These are phyloP conservation scores for Globisporangium emineosum DNA, from an alignment of 352 stramenopile genomes.

Conservation along the genomic window DNA sequence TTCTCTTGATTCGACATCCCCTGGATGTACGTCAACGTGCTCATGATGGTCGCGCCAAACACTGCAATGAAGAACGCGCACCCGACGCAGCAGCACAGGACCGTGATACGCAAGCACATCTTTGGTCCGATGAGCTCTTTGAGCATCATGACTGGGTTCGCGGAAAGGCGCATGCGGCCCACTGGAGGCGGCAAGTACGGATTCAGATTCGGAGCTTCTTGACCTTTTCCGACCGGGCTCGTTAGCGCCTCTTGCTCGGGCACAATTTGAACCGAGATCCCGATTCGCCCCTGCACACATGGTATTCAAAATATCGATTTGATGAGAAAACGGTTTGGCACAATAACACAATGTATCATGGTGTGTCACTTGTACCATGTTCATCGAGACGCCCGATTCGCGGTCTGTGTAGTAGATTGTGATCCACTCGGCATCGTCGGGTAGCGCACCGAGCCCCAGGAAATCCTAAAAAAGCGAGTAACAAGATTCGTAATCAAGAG, in stretches of 20 bases:
- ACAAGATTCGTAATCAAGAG: not conserved
- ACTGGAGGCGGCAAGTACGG: conserved; percentile 87
- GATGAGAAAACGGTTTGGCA: not conserved
- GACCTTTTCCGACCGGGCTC: conserved; percentile 75
- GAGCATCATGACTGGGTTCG: conserved; percentile 83
- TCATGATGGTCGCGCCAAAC: conserved; percentile 78
- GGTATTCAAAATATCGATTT: no score
- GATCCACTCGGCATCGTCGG: conserved; percentile 74
- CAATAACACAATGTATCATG: not conserved
- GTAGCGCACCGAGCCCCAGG: conserved; percentile 66
- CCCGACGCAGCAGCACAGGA: conserved; percentile 49
- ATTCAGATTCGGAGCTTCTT: conserved; percentile 87
- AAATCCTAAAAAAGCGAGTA: conserved; percentile 53
- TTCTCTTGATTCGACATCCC: conserved; percentile 1
- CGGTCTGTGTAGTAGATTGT: conserved; percentile 76
- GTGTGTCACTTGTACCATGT: conserved; percentile 38
- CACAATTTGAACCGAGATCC: conserved; percentile 76
- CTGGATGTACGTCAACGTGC: conserved; percentile 70
- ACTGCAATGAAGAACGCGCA: conserved; percentile 61
- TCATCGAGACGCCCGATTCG: conserved; percentile 53
- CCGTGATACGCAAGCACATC: conserved; percentile 49
- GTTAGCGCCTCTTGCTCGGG: conserved; percentile 74
- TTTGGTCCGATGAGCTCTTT: conserved; percentile 66
- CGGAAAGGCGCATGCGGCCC: conserved; percentile 75
- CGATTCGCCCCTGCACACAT: conserved; percentile 39